phyloP scores from a whole-genome alignment of 2,329 filamentous ascomycete species.

The Lachnellula hyalina region DNA sequence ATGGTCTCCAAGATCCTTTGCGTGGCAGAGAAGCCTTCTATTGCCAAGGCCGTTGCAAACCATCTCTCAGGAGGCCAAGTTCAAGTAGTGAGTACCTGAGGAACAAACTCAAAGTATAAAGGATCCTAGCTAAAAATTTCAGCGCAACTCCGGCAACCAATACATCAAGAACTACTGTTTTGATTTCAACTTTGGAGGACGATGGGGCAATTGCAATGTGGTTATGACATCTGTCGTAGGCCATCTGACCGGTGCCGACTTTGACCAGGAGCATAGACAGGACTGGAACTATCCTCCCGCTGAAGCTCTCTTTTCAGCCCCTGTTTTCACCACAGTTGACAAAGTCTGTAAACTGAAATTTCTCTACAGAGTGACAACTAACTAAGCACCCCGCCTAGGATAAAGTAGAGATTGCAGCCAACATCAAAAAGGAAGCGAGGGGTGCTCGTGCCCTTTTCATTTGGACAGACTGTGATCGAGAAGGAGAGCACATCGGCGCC shows the following conservation, averaged over 20 bases:
- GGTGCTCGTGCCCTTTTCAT: constrained; percentile 76
- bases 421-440: constrained; percentile 75
- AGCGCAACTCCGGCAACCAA: constrained; percentile 34
- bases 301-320: constrained; percentile 73
- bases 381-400: constrained; percentile 46
- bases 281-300: constrained; percentile 81
- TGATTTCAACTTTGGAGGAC: constrained; percentile 74
- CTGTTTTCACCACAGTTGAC: constrained; percentile 62
- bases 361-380: constrained; percentile 14
- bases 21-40: constrained; percentile 86
- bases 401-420: constrained; percentile 74
- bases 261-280: constrained; percentile 61
- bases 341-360: constrained; percentile 41
- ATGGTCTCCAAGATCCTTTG: constrained; percentile 54
- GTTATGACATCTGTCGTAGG: constrained; percentile 93
- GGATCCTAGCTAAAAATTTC: constrained; percentile 2
- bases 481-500: constrained; percentile 92
- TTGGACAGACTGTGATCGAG: constrained; percentile 97
- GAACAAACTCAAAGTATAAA: background rate
- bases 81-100: constrained; percentile 53
- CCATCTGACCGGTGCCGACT: constrained; percentile 78
- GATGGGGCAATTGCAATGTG: constrained; percentile 77
- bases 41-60: constrained; percentile 86
- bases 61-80: constrained; percentile 77
- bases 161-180: constrained; percentile 96